Percentiles rank a stretch among this genome's conserved stretches.
These are phyloP conservation scores for Claviceps arundinis DNA, from an alignment of 2,329 filamentous ascomycete species.

Conservation along the genomic window DNA sequence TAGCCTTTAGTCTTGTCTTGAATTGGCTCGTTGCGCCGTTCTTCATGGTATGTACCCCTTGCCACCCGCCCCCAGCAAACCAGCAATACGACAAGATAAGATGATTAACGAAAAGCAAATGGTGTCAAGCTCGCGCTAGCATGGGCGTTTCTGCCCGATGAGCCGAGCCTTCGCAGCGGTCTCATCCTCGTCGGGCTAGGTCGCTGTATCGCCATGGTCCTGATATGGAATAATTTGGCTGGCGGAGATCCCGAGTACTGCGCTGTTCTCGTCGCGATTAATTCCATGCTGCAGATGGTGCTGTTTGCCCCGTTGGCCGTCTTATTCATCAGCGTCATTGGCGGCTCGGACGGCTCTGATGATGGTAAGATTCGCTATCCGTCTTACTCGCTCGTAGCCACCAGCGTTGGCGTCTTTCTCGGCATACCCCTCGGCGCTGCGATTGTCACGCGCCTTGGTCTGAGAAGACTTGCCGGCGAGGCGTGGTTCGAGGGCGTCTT, in stretches of 20 bases:
- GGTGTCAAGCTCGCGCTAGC: conserved; percentile 43
- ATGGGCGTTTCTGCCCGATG: conserved; percentile 54
- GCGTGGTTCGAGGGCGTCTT: conserved; percentile 57
- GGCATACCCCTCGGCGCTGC: conserved; percentile 74
- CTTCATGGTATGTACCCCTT: conserved; percentile 49
- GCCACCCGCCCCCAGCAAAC: background rate
- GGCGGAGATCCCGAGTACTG: conserved; percentile 73
- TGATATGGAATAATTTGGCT: conserved; percentile 59
- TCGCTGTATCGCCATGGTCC: conserved; percentile 76
- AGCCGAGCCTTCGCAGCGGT: conserved; percentile 45
- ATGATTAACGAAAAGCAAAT: background rate
- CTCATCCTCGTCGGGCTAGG: conserved; percentile 74
- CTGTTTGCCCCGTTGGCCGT: conserved; percentile 58
- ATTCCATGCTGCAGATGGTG: conserved; percentile 62
- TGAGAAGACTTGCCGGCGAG: conserved; percentile 41
- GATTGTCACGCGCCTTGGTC: conserved; percentile 54
- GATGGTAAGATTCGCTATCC: conserved; percentile 22
- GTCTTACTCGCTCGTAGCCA: conserved; percentile 57
- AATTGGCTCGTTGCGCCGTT: conserved; percentile 80
- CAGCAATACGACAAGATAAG: background rate
- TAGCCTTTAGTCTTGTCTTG: conserved; percentile 60
- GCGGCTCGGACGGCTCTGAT: conserved; percentile 16
- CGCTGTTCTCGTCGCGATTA: conserved; percentile 63
- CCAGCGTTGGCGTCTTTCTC: conserved; percentile 71
- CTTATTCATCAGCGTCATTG: conserved; percentile 58